Percentiles rank a stretch among this genome's conserved stretches.
Evolutionary conservation across 192 early-diverging fungal genomes (phyloP).

Genomic region (Phycomyces nitens): DNA sequence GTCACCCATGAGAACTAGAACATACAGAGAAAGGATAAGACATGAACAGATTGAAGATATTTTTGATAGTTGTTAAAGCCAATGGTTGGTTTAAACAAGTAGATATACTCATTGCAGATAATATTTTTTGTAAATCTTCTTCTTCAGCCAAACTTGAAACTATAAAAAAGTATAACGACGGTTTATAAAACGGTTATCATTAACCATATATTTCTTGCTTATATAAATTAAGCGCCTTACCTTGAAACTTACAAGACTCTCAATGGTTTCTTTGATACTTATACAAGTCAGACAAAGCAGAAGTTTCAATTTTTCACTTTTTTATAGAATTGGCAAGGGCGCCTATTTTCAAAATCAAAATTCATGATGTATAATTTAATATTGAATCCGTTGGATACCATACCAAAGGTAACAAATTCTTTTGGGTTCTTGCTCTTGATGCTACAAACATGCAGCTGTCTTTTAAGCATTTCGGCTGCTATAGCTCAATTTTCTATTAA

Average conservation of each 20-base stretch:
- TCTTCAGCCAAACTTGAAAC: conserved; percentile 2
- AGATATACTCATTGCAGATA: neutral
- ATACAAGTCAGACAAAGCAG: neutral
- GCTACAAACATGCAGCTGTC: conserved; percentile 7
- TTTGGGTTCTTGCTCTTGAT: conserved; percentile 8
- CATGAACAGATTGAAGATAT: too few species aligned
- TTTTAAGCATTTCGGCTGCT: conserved; percentile 7
- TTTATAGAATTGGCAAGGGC: conserved; percentile 6
- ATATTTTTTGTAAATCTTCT: neutral
- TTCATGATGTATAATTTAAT: conserved; percentile 10
- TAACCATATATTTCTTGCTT: conserved; percentile 3
- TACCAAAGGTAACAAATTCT: conserved; percentile 13
- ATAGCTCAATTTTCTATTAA: conserved; percentile 1
- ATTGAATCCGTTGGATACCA: conserved; percentile 1
- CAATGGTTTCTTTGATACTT: conserved; percentile 6
- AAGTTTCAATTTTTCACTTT: conserved; percentile 6
- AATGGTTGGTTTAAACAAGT: conserved; percentile 5
- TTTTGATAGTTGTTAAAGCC: too few species aligned
- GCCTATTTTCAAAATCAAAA: neutral
- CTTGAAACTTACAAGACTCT: conserved; percentile 10
- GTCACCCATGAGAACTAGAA: too few species aligned
- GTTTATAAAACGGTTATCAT: conserved; percentile 2
- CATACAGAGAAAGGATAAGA: too few species aligned
- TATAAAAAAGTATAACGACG: neutral
- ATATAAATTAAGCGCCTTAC: conserved; percentile 9